Evolutionary conservation across 257 asterid genomes (phyloP), one percentile per base, ranked within the genome.

Genomic region (Solanum phureja): DNA sequence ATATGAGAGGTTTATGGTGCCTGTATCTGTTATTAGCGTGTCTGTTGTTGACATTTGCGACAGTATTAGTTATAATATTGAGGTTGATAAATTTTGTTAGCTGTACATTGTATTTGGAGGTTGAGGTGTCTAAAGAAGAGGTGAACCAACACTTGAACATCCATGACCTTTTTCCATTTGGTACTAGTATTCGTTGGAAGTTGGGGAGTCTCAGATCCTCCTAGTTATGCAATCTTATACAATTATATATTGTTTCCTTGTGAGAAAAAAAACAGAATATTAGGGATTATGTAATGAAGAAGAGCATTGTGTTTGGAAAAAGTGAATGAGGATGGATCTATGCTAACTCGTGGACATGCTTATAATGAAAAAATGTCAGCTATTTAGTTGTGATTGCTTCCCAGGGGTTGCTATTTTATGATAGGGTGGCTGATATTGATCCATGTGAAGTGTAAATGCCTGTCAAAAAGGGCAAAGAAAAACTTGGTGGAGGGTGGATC

Each of bases 21-120:
- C 69, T 82, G 69, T 82, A 81, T 29, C 42, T 31, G 16, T 31
- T 11, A 82, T 49, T 33, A 49, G 86, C 21, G 6, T 9, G 69
- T 77, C 85, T n/a, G 18, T 11, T 18, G 44, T 82, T 82, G 86
- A 52, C 44, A 49, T 82, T 82, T 82, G 40, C 2, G 44, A 49
- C 86, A 29, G 69, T 31, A 6, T 31, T 49, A 29, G 44, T 82
- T 82, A 52, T 52, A 7, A 31, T 82, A 5, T 29, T 46, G 86
- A 82, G 68, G 86, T 82, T 82, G 86, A 82, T 82, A 49, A 72
- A 49, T 82, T 82, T 82, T 31, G 44, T 82, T 82, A 82, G 85
- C 86, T 82, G 86, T 82, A 82, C 58, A 82, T 82, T 46, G 86
- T 31, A 82, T 82, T 82, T 82, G 86, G 86, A 82, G 86, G 29